Conservation (phyloP, 176 grass and related monocot genomes). For the Themeda triandra region DNA sequence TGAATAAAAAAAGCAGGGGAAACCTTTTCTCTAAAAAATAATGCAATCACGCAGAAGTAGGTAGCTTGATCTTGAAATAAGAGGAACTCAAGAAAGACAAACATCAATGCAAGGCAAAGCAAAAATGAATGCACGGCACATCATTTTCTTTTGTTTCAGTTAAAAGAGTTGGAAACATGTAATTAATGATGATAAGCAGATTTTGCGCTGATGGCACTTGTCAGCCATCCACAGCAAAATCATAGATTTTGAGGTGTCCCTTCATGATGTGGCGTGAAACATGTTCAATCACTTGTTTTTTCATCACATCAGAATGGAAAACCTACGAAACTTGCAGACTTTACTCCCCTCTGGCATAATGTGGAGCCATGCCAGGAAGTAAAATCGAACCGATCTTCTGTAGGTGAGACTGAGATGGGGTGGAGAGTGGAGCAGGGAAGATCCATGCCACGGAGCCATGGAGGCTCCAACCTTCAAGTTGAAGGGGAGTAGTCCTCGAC, state of each 20-base stretch:
- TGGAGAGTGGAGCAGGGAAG: no score
- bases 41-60: no score
- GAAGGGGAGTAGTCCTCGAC: no score
- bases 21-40: no score
- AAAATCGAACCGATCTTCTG: neutral
- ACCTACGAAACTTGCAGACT: neutral
- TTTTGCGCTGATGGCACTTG: neutral
- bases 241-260: neutral
- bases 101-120: neutral
- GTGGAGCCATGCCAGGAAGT: neutral
- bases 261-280: neutral
- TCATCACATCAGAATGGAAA: neutral
- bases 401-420: no score
- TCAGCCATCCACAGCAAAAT: neutral
- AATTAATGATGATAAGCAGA: neutral
- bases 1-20: no score
- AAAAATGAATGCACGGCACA: neutral
- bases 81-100: neutral
- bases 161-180: no score
- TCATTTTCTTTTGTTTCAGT: neutral
- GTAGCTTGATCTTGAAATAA: neutral
- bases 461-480: no score
- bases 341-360: neutral
- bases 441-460: no score
- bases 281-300: neutral